Conservation (phyloP, 169 alveolate genomes). For the Perkinsus chesapeaki region DNA sequence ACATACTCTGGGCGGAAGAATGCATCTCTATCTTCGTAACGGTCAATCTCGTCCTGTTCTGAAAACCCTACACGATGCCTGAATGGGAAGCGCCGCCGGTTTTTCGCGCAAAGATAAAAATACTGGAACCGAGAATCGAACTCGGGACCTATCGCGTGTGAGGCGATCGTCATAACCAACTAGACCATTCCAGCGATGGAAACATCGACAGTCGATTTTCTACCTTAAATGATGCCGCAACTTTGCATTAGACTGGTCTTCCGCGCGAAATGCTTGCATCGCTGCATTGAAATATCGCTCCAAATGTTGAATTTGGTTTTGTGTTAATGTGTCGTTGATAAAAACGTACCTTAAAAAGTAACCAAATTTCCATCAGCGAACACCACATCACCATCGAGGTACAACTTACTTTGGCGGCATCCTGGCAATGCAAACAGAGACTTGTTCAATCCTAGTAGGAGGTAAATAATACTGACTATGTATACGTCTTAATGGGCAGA, state of each 20-base stretch:
- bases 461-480: background rate
- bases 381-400: background rate
- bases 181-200: background rate
- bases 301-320: background rate
- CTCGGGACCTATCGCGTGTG: conserved; percentile 7
- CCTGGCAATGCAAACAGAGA: background rate
- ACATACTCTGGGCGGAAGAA: background rate
- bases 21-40: background rate
- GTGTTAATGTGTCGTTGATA: background rate
- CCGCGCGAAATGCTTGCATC: background rate
- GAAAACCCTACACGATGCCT: background rate
- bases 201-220: background rate
- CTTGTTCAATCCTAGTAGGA: background rate
- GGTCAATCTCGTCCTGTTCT: background rate
- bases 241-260: background rate
- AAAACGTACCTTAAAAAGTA: background rate
- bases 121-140: conserved; percentile 4
- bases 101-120: background rate
- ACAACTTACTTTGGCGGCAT: background rate
- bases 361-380: no score
- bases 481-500: background rate
- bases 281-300: background rate
- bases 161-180: conserved; percentile 4
- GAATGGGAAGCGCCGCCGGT: background rate
- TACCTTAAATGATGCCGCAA: background rate